Evolutionary conservation across 164 flowering plant genomes (phyloP), one percentile per base, ranked within the genome.

Genomic region (Kingdonia uniflora): DNA sequence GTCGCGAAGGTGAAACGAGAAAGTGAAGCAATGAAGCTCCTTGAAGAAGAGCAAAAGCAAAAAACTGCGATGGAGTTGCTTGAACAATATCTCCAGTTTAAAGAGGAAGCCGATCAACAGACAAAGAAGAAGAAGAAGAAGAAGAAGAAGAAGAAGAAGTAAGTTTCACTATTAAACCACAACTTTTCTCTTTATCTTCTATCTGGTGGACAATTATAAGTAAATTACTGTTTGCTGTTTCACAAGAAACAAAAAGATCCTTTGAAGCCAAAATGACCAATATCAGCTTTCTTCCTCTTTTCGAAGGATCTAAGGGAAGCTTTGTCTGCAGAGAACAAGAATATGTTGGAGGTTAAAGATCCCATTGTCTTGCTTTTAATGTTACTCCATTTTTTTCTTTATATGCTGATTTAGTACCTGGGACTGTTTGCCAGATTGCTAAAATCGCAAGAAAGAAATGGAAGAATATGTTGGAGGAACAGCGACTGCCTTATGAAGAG

Each of bases 201-300:
- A n/a, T n/a, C n/a, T 47, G 6, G 14, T 20, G 14, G 6, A 19
- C n/a, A n/a, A 47, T 47, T 21, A 12, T 20, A 15, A 21, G 13
- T 21, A 3, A 2, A n/a, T 23, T 33, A 2, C 21, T 19, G 22
- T 1, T 23, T 25, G 56, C 12, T 54, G 20, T 5, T 22, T 22
- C 26, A 33, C 73, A 90, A 91, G 92, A n/a, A n/a, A n/a, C n/a
- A n/a, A n/a, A n/a, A n/a, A n/a, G 96, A 92, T 67, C 96, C 96
- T 19, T 55, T 74, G 61, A 85, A 82, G 33, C 98, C 98, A 13
- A 91, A 91, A 70, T 77, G 76, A 2, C 90, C 95, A 2, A 37
- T 85, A 62, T 68, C 87, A 19, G 90, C 96, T 6, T 91, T 66
- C 70, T 82, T 91, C 65, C 14, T 91, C 42, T 91, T 65, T 68